Evolutionary conservation across 805 yeast genomes (phyloP).

Genomic region (Wickerhamiella kurtzmanii): DNA sequence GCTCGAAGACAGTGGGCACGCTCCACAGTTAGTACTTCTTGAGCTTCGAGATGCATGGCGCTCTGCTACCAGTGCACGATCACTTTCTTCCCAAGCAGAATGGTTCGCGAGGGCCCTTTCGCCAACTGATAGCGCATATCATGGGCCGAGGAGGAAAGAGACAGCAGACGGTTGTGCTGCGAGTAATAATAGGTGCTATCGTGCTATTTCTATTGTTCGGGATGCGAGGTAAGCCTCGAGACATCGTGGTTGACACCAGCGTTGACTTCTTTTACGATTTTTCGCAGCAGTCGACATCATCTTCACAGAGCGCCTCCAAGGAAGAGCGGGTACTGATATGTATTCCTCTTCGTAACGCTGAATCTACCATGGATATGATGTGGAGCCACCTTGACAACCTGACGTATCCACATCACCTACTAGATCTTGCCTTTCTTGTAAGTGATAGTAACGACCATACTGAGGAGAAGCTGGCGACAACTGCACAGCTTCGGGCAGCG

Average conservation of each 20-base stretch:
- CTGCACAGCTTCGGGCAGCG: constrained; percentile 18
- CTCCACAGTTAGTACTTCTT: too few species aligned
- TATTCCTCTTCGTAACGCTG: constrained; percentile 86
- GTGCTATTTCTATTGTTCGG: constrained; percentile 7
- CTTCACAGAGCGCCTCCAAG: constrained; percentile 27
- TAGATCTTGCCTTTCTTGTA: constrained; percentile 68
- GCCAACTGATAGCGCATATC: neutral
- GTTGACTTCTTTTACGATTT: constrained; percentile 44
- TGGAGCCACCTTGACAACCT: constrained; percentile 64
- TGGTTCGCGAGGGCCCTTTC: neutral
- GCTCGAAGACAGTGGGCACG: too few species aligned
- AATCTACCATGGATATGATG: constrained; percentile 73
- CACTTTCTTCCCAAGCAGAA: constrained; percentile 13
- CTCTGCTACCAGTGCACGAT: constrained; percentile 17
- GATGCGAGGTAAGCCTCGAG: constrained; percentile 4
- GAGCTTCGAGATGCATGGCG: constrained; percentile 15
- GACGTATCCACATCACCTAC: constrained; percentile 65
- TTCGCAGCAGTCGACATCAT: constrained; percentile 9
- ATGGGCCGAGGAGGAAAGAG: neutral
- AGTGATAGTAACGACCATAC: constrained; percentile 83
- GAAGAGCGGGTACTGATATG: constrained; percentile 66
- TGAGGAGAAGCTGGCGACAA: constrained; percentile 14
- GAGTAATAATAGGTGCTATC: constrained; percentile 4
- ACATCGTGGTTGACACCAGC: neutral
- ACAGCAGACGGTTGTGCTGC: constrained; percentile 4